Base-by-base conservation (phyloP, 1,284 basidiomycete species). In the Wolfiporia cocos region DNA sequence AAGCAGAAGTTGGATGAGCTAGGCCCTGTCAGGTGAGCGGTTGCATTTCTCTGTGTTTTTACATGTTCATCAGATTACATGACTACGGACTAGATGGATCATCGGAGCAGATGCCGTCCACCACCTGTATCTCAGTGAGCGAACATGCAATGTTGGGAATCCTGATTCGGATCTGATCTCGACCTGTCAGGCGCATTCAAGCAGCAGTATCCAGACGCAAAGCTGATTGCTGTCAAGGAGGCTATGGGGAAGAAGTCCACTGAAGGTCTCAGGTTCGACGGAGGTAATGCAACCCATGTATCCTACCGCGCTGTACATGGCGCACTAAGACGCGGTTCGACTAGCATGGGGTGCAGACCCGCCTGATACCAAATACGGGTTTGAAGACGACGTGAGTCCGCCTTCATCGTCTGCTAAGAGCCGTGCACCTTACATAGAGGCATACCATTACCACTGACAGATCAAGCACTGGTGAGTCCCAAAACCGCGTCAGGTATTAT, bases 191-290 rank as follows among this genome's bases (percentile, higher is more conserved):
- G 71, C 19, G 78, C 87, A 31, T 89, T 73, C 63, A 85, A 86
- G 66, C 76, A 75, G 51, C 73, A 76, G 6, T 95, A 88, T 53
- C 89, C 90, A 0, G 61, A 73, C 18, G 92, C 92, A 1, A 85
- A 88, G 61, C 56, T 90, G 5, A 71, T 88, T 34, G 85, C 79
- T 1, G 79, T 82, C 0, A 69, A 74, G 24, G 78, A 71, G 11
- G 74, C 77, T 3, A 60, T 76, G 12, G 61, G 68, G 34, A 70
- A 69, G 57, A 62, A 65, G 41, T 56, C 53, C n/a, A 48, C 56
- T 10, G 65, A 65, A 24, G 63, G 58, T 3, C 47, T 72, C 14
- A 59, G 65, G 17, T 73, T 76, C 46, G 71, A 87, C 44, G 86
- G 86, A 53, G 71, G 85, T 86, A 48, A 42, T 69, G 61, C n/a